A percentile compares a stretch with the other conserved stretches of the same genome.
Conservation (phyloP, 805 yeast species). For the Candida adriatica region DNA sequence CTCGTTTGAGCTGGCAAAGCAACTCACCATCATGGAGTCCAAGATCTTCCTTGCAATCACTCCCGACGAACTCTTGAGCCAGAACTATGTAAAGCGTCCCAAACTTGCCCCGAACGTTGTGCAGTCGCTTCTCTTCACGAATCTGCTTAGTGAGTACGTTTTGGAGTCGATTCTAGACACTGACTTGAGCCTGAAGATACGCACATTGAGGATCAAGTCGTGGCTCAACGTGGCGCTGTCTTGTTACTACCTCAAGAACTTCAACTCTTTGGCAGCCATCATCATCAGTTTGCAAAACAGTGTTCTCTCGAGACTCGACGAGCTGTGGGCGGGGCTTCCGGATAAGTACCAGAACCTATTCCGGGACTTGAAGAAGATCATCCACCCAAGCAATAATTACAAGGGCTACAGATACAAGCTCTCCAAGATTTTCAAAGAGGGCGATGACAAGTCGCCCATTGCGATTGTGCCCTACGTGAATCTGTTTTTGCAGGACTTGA, state of each 20-base stretch:
- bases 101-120: slow-evolving; percentile 59
- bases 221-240: slow-evolving; percentile 75
- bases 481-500: slow-evolving; percentile 68
- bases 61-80: slow-evolving; percentile 61
- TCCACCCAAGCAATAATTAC: slow-evolving; percentile 73
- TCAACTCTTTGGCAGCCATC: slow-evolving; percentile 73
- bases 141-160: slow-evolving; percentile 64
- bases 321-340: slow-evolving; percentile 51
- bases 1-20: slow-evolving; percentile 72
- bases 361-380: slow-evolving; percentile 56
- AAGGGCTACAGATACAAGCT: slow-evolving; percentile 59
- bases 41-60: slow-evolving; percentile 55
- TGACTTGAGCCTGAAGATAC: slow-evolving; percentile 35
- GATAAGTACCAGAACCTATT: slow-evolving; percentile 56
- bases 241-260: slow-evolving; percentile 65
- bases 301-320: slow-evolving; percentile 54
- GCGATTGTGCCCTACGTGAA: slow-evolving; percentile 76
- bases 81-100: slow-evolving; percentile 51
- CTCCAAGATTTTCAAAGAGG: slow-evolving; percentile 41
- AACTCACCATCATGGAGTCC: slow-evolving; percentile 66
- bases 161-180: slow-evolving; percentile 62
- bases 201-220: slow-evolving; percentile 49
- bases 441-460: slow-evolving; percentile 32
- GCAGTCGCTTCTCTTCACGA: slow-evolving; percentile 59
- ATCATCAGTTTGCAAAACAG: slow-evolving; percentile 73